Conservation (phyloP, 345 rosid species). For the Luvunga scandens region DNA sequence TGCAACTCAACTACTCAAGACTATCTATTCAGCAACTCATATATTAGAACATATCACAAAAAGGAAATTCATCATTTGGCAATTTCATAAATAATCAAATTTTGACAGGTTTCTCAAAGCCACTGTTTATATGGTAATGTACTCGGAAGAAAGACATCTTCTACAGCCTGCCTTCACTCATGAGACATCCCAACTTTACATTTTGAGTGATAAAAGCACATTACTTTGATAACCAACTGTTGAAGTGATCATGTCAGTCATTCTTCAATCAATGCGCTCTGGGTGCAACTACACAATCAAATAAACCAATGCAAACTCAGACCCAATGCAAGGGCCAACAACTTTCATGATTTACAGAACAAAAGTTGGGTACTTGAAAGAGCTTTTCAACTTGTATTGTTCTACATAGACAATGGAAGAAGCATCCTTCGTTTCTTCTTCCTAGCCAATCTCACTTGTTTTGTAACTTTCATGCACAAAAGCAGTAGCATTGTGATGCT, state of each 20-base stretch:
- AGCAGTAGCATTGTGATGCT: constrained; percentile 71
- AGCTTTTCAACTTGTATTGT: constrained; percentile 1
- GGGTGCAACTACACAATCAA: constrained; percentile 15
- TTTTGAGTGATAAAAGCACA: constrained; percentile 6
- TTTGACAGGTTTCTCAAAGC: constrained; percentile 3
- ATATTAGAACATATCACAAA: neutral
- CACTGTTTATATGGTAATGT: constrained; percentile 1
- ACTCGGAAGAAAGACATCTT: constrained; percentile 8
- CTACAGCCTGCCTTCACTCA: constrained; percentile 3
- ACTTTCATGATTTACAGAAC: constrained; percentile 22
- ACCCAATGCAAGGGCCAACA: constrained; percentile 13
- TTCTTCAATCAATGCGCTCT: constrained; percentile 17
- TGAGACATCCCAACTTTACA: constrained; percentile 15
- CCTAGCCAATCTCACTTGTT: constrained; percentile 77
- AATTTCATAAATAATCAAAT: neutral
- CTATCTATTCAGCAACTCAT: neutral
- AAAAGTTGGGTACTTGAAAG: constrained; percentile 18
- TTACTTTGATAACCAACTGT: constrained; percentile 6
- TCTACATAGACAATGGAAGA: constrained; percentile 91
- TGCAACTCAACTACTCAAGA: neutral
- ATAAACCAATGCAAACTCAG: constrained; percentile 3
- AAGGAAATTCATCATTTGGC: neutral
- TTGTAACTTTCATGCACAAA: constrained; percentile 78
- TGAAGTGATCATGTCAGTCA: constrained; percentile 18
- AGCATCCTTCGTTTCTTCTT: constrained; percentile 97